Conservation (phyloP, 371 early-diverging fungal species). For the Mortierella sp. region DNA sequence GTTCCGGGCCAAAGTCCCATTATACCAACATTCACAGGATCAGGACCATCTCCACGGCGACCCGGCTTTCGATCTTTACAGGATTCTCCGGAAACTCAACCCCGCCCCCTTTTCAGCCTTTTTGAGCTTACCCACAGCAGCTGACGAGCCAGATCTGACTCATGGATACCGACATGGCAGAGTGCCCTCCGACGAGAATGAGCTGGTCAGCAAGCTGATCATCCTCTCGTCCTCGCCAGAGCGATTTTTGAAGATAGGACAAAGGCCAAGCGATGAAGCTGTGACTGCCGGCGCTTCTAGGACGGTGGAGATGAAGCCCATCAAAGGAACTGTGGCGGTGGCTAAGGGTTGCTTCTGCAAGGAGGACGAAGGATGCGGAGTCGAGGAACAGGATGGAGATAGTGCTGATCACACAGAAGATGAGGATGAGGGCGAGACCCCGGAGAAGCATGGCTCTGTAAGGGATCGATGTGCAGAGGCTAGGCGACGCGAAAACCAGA, state of each 20-base stretch:
- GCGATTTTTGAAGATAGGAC: conserved; percentile 79
- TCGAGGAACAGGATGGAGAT: conserved; percentile 40
- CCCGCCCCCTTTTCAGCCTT: conserved; percentile 93
- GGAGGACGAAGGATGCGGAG: conserved; percentile 52
- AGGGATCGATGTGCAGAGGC: conserved; percentile 46
- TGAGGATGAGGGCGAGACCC: conserved; percentile 64
- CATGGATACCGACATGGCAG: background rate
- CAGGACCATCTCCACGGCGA: conserved; percentile 14
- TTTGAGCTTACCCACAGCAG: conserved; percentile 62
- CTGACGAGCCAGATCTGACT: background rate
- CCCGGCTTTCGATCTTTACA: conserved; percentile 71
- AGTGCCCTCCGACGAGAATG: background rate
- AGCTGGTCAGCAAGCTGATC: conserved; percentile 25
- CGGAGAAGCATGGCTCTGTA: conserved; percentile 22
- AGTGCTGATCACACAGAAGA: conserved; percentile 38
- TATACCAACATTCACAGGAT: conserved; percentile 6
- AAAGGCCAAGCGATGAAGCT: conserved; percentile 45
- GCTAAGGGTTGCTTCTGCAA: conserved; percentile 63
- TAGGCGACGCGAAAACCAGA: conserved; percentile 54
- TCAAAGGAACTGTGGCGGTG: conserved; percentile 90
- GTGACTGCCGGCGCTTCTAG: conserved; percentile 25
- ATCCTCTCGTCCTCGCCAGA: conserved; percentile 87
- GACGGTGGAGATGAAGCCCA: conserved; percentile 93
- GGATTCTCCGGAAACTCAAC: conserved; percentile 77
- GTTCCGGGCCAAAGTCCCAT: conserved; percentile 64